Base-by-base conservation (phyloP, 108 stramenopile species). In the Nitzschia sp. region DNA sequence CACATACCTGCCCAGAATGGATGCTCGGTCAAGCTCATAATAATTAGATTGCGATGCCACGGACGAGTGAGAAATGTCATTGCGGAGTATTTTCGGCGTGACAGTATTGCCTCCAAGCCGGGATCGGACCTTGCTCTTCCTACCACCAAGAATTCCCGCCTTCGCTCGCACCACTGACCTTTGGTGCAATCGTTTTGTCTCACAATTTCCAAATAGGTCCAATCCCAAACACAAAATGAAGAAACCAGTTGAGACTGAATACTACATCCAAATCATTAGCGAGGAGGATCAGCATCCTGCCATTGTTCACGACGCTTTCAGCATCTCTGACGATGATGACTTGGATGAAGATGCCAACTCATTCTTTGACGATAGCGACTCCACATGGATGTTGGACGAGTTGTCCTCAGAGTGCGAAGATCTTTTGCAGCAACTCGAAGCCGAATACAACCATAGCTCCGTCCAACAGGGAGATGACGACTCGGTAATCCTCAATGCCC, bases 361-460 rank as follows among this genome's bases (percentile, higher is more conserved):
- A 48, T 48, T 48, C n/a, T 48, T 48, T 48, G 46, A 48, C 17
- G 46, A 48, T 34, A 34, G 29, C 29, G 46, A 48, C 46, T 48
- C 46, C 46, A 48, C 46, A 3, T 15, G 2, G 5, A 5, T 17
- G 14, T 48, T 6, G 17, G 14, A 17, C 46, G 14, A 15, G 14
- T 48, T 48, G 46, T 34, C 29, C 29, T 5, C 29, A 34, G 29
- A 34, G 29, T 34, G 29, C 29, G 29, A 34, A 34, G 29, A 34
- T 34, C 29, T 34, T 34, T 5, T 34, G 5, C 1, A 3, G 5
- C 29, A 34, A 34, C 5, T 34, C 3, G 29, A 34, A 5, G 29
- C 29, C 1, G 29, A 34, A 34, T 34, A 34, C 5, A 34, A 5
- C 29, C 29, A 34, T 34, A 5, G 5, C 29, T 34, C 29, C 5